Base-by-base conservation (phyloP, 164 flowering plant species). In the Chimonanthus praecox region DNA sequence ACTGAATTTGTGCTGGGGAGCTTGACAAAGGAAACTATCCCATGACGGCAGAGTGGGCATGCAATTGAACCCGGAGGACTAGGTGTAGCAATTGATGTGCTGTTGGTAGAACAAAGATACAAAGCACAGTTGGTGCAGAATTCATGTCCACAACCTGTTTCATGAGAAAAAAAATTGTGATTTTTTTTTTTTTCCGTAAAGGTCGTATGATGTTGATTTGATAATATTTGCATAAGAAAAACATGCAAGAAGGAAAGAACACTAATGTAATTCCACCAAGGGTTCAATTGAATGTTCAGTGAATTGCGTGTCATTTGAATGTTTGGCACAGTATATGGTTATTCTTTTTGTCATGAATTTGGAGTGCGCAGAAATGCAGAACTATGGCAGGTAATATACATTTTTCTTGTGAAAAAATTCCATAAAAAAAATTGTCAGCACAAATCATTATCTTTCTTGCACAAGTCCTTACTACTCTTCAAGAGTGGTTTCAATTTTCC, bases 1-100 rank as follows among this genome's bases (percentile, higher is more conserved):
- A 54, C 48, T 49, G 90, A 81, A 20, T 69, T 78, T 58, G 91
- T 85, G 49, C 83, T 85, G 0, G 91, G 87, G 20, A 94, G 94
- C 77, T 82, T 89, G 49, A 71, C 76, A 67, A 92, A 94, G 43
- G 97, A 89, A 63, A 94, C 88, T 45, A 94, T 91, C 50, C 94
- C 97, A 46, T 90, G 89, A 6, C 98, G 87, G 76, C 98, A 94
- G 6, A 94, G 89, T 51, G 98, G 98, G 78, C 98, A 94, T 3
- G 97, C 76, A 49, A 94, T 86, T n/a, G 98, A 90, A 43, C 98
- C 98, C 0, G 86, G 85, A 2, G 95, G 90, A 15, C 92, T 88
- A 5, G 80, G 76, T 0, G 82, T 60, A 7, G 73, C 76, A 1
- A 83, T 74, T 5, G 91, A 77, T 67, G 86, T 79, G 82, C 82